phyloP scores from a whole-genome alignment of 495 filamentous ascomycete genomes.

The Penicillium dipodomyicola region DNA sequence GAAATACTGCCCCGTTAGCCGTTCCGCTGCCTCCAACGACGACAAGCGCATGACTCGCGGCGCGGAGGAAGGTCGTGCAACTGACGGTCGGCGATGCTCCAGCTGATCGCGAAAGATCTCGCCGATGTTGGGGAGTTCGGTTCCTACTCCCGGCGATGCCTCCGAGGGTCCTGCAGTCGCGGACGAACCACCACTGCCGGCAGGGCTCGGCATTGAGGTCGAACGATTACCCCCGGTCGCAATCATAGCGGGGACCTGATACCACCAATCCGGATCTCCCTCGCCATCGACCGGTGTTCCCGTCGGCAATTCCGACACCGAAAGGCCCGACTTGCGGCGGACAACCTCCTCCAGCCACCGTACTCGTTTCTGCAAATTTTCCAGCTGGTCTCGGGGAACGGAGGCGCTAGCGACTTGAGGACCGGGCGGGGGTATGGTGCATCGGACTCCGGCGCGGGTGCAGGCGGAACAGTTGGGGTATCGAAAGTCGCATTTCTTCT shows the following conservation, averaged over 20 bases:
- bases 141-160: slow-evolving; percentile 27
- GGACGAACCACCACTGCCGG: slow-evolving; percentile 27
- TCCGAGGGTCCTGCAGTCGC: slow-evolving; percentile 22
- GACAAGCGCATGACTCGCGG: slow-evolving; percentile 39
- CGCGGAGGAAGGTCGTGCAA: slow-evolving; percentile 37
- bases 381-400: slow-evolving; percentile 49
- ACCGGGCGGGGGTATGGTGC: slow-evolving; percentile 46
- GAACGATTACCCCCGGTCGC: slow-evolving; percentile 30
- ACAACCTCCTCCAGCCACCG: slow-evolving; percentile 49
- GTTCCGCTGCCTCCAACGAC: slow-evolving; percentile 43
- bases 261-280: slow-evolving; percentile 43
- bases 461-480: slow-evolving; percentile 55
- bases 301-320: slow-evolving; percentile 36
- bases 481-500: slow-evolving; percentile 55
- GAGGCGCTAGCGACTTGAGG: slow-evolving; percentile 43
- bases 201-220: slow-evolving; percentile 24
- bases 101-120: slow-evolving; percentile 48
- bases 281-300: slow-evolving; percentile 39
- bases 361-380: slow-evolving; percentile 52
- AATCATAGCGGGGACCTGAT: slow-evolving; percentile 43
- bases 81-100: slow-evolving; percentile 41
- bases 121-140: slow-evolving; percentile 43
- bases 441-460: slow-evolving; percentile 50
- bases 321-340: slow-evolving; percentile 38
- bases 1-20: slow-evolving; percentile 39